Base-by-base conservation (phyloP, 1,284 basidiomycete species). In the Bjerkandera adusta region DNA sequence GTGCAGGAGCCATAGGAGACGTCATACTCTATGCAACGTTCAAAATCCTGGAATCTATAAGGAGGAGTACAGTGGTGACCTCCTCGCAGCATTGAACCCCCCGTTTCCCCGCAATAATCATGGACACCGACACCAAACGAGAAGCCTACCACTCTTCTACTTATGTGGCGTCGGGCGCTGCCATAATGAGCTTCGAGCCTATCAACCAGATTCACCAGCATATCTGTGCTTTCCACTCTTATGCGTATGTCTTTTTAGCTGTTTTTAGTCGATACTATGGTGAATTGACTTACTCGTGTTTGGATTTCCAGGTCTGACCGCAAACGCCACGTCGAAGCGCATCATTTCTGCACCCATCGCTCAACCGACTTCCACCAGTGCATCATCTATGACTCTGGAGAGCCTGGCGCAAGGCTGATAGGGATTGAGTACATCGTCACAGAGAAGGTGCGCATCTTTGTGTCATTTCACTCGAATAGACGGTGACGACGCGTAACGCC, bases 381-480 rank as follows among this genome's bases (percentile, higher is more conserved):
- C 42, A 54, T 67, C 47, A 70, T 77, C 45, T 77, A 77, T 54
- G 74, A 78, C 58, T 70, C 68, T 0, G 68, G 70, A 30, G 57
- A 63, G 34, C 60, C 68, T 2, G 64, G 72, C 43, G 75, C 76
- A 6, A 68, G 67, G 36, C 62, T 78, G 36, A 76, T 78, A 48
- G 76, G 74, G 1, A 69, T 80, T 36, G 77, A 78, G 56, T 80
- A 79, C 51, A 69, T 79, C 46, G 65, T 77, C 22, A 62, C 66
- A 3, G 72, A 75, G 44, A 61, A 71, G 50, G 68, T 61, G 48
- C 13, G 27, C 20, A 49, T 45, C 4, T 41, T 2, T 30, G 32
- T 42, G 29, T 12, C 11, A 21, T n/a, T 24, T 5, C 11, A 3
- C 8, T 18, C 32, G 10, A 20, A 21, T 34, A 11, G 10, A n/a